These are phyloP conservation scores for Rauvolfia tetraphylla DNA, from an alignment of 257 asterid genomes.

Conservation along the genomic window DNA sequence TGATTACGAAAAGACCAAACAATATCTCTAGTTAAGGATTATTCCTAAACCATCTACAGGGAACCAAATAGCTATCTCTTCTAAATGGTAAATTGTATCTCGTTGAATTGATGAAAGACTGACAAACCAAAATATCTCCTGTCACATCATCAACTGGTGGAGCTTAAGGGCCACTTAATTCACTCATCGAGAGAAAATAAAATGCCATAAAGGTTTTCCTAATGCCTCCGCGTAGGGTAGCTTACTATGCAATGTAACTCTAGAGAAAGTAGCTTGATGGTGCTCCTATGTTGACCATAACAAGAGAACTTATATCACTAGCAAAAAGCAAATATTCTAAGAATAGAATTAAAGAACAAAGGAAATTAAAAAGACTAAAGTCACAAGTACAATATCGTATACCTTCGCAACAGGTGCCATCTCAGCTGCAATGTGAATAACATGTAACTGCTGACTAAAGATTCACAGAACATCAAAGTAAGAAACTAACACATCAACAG, in stretches of 20 bases:
- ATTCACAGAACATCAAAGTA: constrained; percentile 29
- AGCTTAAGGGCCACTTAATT: background rate
- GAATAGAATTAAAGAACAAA: background rate
- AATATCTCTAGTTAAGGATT: too few relatives aligned
- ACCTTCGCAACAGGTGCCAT: constrained; percentile 99
- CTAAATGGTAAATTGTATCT: background rate
- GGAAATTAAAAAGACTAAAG: background rate
- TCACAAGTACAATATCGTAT: constrained; percentile 14
- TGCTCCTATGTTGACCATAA: background rate
- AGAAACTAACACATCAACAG: constrained; percentile 19
- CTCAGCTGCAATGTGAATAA: constrained; percentile 96
- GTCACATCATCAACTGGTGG: background rate
- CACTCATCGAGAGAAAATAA: background rate
- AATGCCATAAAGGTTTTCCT: background rate
- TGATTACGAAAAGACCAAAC: too few relatives aligned
- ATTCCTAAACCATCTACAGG: too few relatives aligned
- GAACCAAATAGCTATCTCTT: background rate
- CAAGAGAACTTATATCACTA: background rate
- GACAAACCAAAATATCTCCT: background rate
- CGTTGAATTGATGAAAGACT: background rate
- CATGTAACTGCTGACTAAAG: constrained; percentile 68
- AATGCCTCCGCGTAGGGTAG: background rate
- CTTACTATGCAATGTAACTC: background rate
- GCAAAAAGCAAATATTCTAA: background rate
- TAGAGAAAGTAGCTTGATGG: background rate